Base-by-base conservation (phyloP, 1,139 yeast species). In the Kodamaea sp. region DNA sequence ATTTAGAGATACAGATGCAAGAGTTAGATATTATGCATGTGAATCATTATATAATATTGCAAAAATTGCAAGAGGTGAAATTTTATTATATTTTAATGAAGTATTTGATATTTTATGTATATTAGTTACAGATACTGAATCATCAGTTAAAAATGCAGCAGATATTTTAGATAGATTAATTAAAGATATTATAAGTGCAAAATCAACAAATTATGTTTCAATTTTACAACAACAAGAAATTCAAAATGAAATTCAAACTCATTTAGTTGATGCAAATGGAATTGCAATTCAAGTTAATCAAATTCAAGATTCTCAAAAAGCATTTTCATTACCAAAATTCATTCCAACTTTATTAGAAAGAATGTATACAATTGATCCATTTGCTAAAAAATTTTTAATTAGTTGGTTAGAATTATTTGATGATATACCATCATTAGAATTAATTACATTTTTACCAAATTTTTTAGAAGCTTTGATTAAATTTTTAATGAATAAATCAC, bases 21-120 rank as follows among this genome's bases (percentile, higher is more conserved):
- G 96, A 48, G 98, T 94, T 7, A 72, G 99, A 38, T 94, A 94
- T 54, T 94, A 90, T 60, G 97, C 98, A 0, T 92, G 98, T 65
- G 99, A 94, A 58, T 85, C 96, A 32, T 72, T 94, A 47, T 94
- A 94, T 63, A 94, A 94, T 62, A 90, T 94, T 36, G 96, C 98
- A 38, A 94, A 94, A 59, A 95, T 92, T 20, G 96, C 98, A 5
- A 79, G 95, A 51, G 98, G 98, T 12, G 98, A 94, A 60, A 86
- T 92, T 22, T 66, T 94, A 47, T 68, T 85, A 9, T 92, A 88
- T 60, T 92, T 92, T 67, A 94, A 92, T 60, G 97, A 92, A 61
- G 83, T 90, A 2, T 94, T 94, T 58, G 98, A 94, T 56, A 94
- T 90, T 20, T 70, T 92, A 41, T 89, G 97, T 58, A 83, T 83